Evolutionary conservation across 2,329 filamentous ascomycete species (phyloP).

Genomic region (Apiospora phragmitis): DNA sequence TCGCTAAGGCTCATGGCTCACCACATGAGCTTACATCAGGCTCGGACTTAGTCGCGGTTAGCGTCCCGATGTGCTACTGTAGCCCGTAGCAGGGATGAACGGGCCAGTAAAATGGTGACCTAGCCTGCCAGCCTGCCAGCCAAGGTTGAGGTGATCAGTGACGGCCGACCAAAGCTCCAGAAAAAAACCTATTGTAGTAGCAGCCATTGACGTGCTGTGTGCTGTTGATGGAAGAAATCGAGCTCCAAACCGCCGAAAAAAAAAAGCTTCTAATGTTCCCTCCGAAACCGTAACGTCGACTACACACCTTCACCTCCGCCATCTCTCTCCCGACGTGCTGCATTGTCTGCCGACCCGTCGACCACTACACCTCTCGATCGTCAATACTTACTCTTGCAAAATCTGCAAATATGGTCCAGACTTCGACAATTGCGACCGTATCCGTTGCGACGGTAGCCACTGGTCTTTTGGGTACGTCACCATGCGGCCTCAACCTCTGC

Average conservation of each 20-base stretch:
- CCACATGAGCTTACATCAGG: background rate
- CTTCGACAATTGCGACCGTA: slow-evolving; percentile 59
- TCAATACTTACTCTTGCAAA: background rate
- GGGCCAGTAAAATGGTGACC: background rate
- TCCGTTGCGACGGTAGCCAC: slow-evolving; percentile 62
- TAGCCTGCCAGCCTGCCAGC: background rate
- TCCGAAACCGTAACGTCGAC: background rate
- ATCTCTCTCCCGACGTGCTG: background rate
- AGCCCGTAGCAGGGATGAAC: background rate
- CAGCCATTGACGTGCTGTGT: slow-evolving; percentile 7
- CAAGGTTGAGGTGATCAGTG: background rate
- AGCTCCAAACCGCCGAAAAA: background rate
- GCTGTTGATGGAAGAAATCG: background rate
- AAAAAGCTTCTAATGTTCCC: slow-evolving; percentile 2
- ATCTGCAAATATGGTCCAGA: slow-evolving; percentile 43
- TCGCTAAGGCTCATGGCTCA: background rate
- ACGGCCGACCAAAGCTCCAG: background rate
- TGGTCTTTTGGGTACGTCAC: slow-evolving; percentile 56
- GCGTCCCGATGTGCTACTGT: background rate
- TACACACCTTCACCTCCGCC: background rate
- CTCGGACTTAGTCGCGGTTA: slow-evolving; percentile 5
- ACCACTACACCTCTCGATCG: background rate
- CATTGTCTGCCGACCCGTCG: background rate
- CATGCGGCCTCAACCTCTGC: slow-evolving; percentile 13
- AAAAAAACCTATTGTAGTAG: background rate